These are phyloP conservation scores for Kluyveromyces starmeri DNA, from an alignment of 805 yeast species.

Conservation along the genomic window DNA sequence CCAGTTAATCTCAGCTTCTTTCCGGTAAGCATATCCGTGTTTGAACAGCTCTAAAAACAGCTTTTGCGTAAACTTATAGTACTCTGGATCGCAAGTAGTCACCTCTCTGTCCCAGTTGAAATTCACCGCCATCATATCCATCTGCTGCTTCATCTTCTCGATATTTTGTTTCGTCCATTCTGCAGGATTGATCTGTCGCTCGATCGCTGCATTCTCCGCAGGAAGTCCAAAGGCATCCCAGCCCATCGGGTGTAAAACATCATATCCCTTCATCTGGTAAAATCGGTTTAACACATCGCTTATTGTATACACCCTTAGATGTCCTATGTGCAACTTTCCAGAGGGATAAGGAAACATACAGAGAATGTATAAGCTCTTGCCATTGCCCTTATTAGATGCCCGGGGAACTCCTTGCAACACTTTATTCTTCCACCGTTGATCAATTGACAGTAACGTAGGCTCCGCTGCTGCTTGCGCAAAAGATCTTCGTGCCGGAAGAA, in stretches of 20 bases:
- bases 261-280: slow-evolving; percentile 62
- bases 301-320: slow-evolving; percentile 84
- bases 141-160: slow-evolving; percentile 76
- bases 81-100: slow-evolving; percentile 76
- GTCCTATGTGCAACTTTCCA: slow-evolving; percentile 89
- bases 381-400: slow-evolving; percentile 5
- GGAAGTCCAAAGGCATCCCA: slow-evolving; percentile 99
- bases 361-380: slow-evolving; percentile 41
- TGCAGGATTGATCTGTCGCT: slow-evolving; percentile 67
- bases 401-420: slow-evolving; percentile 14
- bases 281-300: slow-evolving; percentile 77
- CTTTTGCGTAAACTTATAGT: slow-evolving; percentile 89
- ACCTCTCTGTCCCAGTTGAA: slow-evolving; percentile 93
- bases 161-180: slow-evolving; percentile 80
- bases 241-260: slow-evolving; percentile 94
- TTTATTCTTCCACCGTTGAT: slow-evolving; percentile 23
- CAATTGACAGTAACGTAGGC: slow-evolving; percentile 11
- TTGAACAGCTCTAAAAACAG: slow-evolving; percentile 66
- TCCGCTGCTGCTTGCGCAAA: slow-evolving; percentile 8
- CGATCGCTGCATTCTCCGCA: slow-evolving; percentile 96
- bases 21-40: slow-evolving; percentile 76
- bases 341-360: slow-evolving; percentile 97
- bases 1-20: slow-evolving; percentile 90
- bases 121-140: slow-evolving; percentile 67
- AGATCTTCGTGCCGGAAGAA: slow-evolving; percentile 4